These are phyloP conservation scores for Entomortierella beljakovae DNA, from an alignment of 192 early-diverging fungal genomes.

Conservation along the genomic window DNA sequence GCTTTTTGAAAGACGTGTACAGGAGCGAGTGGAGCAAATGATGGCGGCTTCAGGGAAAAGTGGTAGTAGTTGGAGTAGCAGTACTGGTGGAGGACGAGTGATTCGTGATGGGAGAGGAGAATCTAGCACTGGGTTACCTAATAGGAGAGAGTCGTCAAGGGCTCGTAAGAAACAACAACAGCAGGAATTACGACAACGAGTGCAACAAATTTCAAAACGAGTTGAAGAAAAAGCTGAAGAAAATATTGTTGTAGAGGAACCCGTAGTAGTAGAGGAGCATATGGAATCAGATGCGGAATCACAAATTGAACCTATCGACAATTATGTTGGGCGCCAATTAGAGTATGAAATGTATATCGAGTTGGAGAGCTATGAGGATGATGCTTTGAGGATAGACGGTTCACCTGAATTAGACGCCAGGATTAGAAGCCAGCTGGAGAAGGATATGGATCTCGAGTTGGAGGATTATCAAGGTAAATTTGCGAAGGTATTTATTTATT, in stretches of 20 bases:
- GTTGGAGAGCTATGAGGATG: neutral
- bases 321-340: neutral
- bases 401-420: too few relatives aligned
- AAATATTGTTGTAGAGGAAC: neutral
- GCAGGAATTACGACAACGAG: neutral
- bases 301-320: neutral
- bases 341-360: neutral
- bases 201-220: neutral
- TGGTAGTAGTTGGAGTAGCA: neutral
- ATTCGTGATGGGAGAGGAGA: neutral
- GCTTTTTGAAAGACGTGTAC: neutral
- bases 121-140: neutral
- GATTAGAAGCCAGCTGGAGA: neutral
- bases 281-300: neutral
- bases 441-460: neutral
- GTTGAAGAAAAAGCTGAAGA: neutral
- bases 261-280: conserved; percentile 4
- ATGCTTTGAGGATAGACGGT: too few relatives aligned
- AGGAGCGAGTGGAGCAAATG: neutral
- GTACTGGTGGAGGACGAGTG: neutral
- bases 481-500: neutral
- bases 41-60: neutral
- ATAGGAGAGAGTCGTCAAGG: conserved; percentile 6
- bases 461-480: neutral
- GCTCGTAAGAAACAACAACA: neutral